phyloP scores from a whole-genome alignment of 768 basidiomycete species.

The Sarcomyxa edulis region DNA sequence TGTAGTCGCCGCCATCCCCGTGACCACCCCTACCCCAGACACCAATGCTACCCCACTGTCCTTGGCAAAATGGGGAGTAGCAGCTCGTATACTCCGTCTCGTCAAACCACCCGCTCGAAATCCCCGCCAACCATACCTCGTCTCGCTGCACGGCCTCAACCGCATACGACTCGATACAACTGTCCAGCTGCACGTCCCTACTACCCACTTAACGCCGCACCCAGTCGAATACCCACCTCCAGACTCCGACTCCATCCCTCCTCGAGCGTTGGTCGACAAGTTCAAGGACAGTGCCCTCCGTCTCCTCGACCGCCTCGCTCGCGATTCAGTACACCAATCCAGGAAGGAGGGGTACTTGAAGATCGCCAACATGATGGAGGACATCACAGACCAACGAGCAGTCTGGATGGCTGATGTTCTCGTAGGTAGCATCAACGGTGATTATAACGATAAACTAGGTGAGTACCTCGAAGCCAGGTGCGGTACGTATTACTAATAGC shows the following conservation, averaged over 20 bases:
- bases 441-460: slow-evolving; percentile 73
- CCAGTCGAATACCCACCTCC: slow-evolving; percentile 44
- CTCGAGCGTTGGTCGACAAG: slow-evolving; percentile 49
- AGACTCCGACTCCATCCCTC: slow-evolving; percentile 39
- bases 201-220: slow-evolving; percentile 29
- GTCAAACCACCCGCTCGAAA: slow-evolving; percentile 55
- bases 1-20: slow-evolving; percentile 63
- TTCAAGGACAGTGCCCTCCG: slow-evolving; percentile 68
- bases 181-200: slow-evolving; percentile 18
- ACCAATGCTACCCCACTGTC: slow-evolving; percentile 10
- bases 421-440: slow-evolving; percentile 56
- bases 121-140: slow-evolving; percentile 54
- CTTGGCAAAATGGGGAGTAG: slow-evolving; percentile 57
- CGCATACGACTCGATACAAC: slow-evolving; percentile 53
- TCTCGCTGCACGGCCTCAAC: slow-evolving; percentile 69
- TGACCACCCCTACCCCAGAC: slow-evolving; percentile 14
- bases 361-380: slow-evolving; percentile 68
- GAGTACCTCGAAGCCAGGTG: too few species aligned
- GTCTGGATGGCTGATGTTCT: slow-evolving; percentile 79
- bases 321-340: slow-evolving; percentile 40
- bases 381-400: slow-evolving; percentile 55
- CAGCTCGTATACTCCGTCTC: slow-evolving; percentile 67
- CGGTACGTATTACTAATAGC: too few species aligned
- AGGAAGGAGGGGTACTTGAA: slow-evolving; percentile 66
- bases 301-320: slow-evolving; percentile 60